phyloP scores from a whole-genome alignment of 2,329 filamentous ascomycete species.

The Ceratocystis ficicola region DNA sequence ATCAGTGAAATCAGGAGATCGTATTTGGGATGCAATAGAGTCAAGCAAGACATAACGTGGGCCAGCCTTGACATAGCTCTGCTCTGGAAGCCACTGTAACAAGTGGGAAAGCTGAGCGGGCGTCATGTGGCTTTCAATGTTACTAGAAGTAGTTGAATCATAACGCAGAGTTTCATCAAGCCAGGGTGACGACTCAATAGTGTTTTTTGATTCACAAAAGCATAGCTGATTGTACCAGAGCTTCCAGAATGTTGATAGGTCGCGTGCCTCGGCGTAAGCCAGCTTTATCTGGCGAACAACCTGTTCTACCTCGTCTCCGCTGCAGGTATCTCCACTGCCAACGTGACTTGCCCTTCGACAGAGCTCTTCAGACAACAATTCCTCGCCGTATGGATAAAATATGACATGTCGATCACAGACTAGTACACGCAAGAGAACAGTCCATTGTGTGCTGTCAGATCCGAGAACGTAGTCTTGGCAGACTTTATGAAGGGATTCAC shows the following conservation, averaged over 20 bases:
- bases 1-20: conserved; percentile 34
- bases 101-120: conserved; percentile 35
- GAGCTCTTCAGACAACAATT: conserved; percentile 34
- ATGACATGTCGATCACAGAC: conserved; percentile 40
- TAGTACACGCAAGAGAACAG: conserved; percentile 32
- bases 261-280: conserved; percentile 35
- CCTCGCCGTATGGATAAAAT: conserved; percentile 30
- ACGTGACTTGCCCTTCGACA: conserved; percentile 27
- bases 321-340: conserved; percentile 21
- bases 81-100: conserved; percentile 33
- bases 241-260: conserved; percentile 37
- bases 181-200: conserved; percentile 29
- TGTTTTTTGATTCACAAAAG: conserved; percentile 28
- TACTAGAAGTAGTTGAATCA: conserved; percentile 17
- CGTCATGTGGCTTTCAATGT: conserved; percentile 35
- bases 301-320: conserved; percentile 25
- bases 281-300: conserved; percentile 30
- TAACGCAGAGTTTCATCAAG: conserved; percentile 21
- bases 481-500: conserved; percentile 33
- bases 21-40: conserved; percentile 34
- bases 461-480: conserved; percentile 35
- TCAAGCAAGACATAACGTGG: conserved; percentile 35
- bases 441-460: conserved; percentile 33
- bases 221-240: conserved; percentile 37
- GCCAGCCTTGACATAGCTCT: conserved; percentile 27